Evolutionary conservation across 169 alveolate species (phyloP), one percentile per base, ranked within the genome.

Genomic region (Cryptosporidium bovis): DNA sequence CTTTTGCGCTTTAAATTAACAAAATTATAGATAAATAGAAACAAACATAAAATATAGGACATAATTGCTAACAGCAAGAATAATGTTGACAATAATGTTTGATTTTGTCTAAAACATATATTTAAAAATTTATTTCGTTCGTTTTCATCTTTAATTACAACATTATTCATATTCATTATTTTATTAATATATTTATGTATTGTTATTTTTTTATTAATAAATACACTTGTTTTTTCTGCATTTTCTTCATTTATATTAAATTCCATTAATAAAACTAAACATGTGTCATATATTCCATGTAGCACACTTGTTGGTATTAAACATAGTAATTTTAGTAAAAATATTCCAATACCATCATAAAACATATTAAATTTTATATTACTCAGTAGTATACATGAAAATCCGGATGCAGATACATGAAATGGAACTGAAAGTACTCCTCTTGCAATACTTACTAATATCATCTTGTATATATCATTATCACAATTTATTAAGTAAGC

Each of bases 201-300:
- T 0, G 1, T 53, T 53, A 53, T 53, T n/a, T 53, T 16, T n/a
- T 53, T 53, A 53, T 53, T n/a, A 7, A 53, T 53, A 13, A 53
- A 53, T 0, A n/a, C 12, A 53, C 29, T 53, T n/a, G 29, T n/a
- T 13, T 53, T 53, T n/a, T 53, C 29, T 62, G 40, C 6, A 62
- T 62, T 69, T 12, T 33, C 33, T 15, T 36, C 56, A 33, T 34
- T 34, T 53, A 51, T 44, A 29, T 53, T 13, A 15, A 69, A 10
- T 12, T 58, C 15, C 16, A 58, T 31, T 24, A 77, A 1, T 7
- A 62, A 20, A 1, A 62, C 36, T 10, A 77, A 64, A 62, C 77
- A 46, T 29, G 87, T 36, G 18, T 77, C 87, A 60, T 77, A 77
- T 20, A 77, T 58, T 62, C 87, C 87, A 62, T 77, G 87, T 5